These are phyloP conservation scores for Eimeria tenella DNA, from an alignment of 169 alveolate species.

Conservation along the genomic window DNA sequence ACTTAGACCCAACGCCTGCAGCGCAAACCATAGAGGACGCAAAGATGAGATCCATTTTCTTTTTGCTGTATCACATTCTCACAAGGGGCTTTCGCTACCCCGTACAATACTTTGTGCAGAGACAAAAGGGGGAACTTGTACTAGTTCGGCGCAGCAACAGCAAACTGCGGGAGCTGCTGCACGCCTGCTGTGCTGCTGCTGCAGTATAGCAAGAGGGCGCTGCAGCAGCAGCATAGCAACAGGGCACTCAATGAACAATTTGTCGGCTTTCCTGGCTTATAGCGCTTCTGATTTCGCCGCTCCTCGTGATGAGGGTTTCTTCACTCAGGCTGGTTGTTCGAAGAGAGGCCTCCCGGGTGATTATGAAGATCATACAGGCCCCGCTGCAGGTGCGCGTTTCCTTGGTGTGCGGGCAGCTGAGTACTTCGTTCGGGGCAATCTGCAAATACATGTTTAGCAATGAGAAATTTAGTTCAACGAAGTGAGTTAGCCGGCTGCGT, in stretches of 20 bases:
- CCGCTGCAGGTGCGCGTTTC: constrained; percentile 54
- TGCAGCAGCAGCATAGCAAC: background rate
- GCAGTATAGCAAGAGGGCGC: background rate
- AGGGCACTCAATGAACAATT: too few species aligned
- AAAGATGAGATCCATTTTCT: background rate
- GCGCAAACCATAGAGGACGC: background rate
- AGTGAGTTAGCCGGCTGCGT: too few species aligned
- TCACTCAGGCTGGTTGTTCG: constrained; percentile 16
- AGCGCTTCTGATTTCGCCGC: background rate
- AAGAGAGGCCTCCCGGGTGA: constrained; percentile 28
- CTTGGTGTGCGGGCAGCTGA: background rate
- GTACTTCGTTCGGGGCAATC: constrained; percentile 27
- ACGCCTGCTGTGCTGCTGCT: background rate
- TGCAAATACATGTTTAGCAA: background rate
- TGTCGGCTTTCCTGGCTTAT: constrained; percentile 14
- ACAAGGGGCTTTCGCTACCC: too few species aligned
- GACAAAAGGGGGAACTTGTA: too few species aligned
- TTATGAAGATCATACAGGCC: background rate
- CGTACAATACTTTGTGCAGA: too few species aligned
- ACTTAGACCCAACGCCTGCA: constrained; percentile 34
- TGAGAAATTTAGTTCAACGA: too few species aligned
- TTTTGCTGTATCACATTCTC: too few species aligned
- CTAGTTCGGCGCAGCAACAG: background rate
- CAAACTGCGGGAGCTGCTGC: background rate
- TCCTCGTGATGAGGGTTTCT: background rate